These are phyloP conservation scores for Speleostelium caveatum DNA, from an alignment of 78 protist genomes.

Conservation along the genomic window DNA sequence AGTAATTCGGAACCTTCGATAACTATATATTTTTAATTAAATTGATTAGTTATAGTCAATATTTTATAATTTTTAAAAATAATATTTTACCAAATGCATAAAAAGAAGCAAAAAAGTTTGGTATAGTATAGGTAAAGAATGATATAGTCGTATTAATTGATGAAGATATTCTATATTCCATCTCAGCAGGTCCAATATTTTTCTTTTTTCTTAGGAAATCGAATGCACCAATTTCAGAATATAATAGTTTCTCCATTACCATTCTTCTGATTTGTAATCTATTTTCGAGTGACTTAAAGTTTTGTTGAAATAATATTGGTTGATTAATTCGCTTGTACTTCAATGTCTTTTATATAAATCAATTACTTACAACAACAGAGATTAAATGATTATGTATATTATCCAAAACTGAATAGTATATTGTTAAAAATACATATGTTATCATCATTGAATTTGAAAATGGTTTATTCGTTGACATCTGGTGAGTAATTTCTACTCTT, in stretches of 20 bases:
- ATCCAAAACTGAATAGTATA: slow-evolving; percentile 54
- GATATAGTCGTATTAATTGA: slow-evolving; percentile 73
- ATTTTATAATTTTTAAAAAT: too few relatives aligned
- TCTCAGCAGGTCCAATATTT: slow-evolving; percentile 55
- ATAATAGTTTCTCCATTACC: slow-evolving; percentile 71
- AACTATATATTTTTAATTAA: not conserved
- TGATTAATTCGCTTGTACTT: too few relatives aligned
- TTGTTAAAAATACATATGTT: slow-evolving; percentile 53
- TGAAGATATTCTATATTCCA: slow-evolving; percentile 69
- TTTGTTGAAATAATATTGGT: too few relatives aligned
- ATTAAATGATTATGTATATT: slow-evolving; percentile 56
- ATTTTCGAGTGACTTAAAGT: slow-evolving; percentile 34
- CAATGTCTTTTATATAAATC: too few relatives aligned
- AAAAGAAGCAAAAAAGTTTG: slow-evolving; percentile 39
- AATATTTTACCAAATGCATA: slow-evolving; percentile 76
- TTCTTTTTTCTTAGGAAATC: slow-evolving; percentile 65
- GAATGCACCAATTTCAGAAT: slow-evolving; percentile 73
- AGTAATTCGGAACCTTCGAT: slow-evolving; percentile 51
- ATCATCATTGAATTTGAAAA: slow-evolving; percentile 21
- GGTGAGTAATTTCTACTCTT: slow-evolving; percentile 54
- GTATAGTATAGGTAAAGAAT: slow-evolving; percentile 66
- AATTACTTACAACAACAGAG: slow-evolving; percentile 55
- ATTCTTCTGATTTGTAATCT: slow-evolving; percentile 54
- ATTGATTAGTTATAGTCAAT: too few relatives aligned
- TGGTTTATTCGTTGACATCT: slow-evolving; percentile 52